Evolutionary conservation across 2,329 filamentous ascomycete genomes (phyloP), one percentile per base, ranked within the genome.

Genomic region (Colletotrichum tamarilloi): DNA sequence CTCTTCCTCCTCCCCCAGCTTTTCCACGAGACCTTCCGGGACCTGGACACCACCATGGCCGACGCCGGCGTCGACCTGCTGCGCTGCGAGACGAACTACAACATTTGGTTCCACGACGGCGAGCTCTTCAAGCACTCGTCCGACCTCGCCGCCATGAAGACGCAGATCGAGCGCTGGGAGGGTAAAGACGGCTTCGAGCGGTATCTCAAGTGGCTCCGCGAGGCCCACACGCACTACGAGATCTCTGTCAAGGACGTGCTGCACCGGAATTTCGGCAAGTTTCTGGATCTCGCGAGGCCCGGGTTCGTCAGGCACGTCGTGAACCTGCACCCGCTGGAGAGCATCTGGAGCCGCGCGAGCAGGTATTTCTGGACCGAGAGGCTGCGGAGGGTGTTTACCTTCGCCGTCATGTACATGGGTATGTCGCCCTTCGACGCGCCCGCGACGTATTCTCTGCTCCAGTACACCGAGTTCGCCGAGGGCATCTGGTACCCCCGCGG

Each of bases 391-490:
- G 92, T 93, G 0, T 95, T 95, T 76, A 94, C 93, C 0, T 95
- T 95, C 81, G 92, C 90, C 26, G 94, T 91, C 77, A 95, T 95
- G 93, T 95, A 95, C 78, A 93, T 95, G 91, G 93, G 93, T 0
- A 95, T 95, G 93, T 91, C 87, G 67, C 93, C 93, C 0, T 95
- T 93, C 78, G 92, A 94, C 78, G 92, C 93, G 0, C 93, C 93
- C 0, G 92, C 91, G 4, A 94, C 93, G 2, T 95, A 95, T 82
- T 92, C 88, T 62, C 81, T 95, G 72, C 83, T 95, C 64, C 93
- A 94, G 81, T 95, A 94, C 79, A 93, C 93, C 0, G 93, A 95
- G 82, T 82, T 94, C 38, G 91, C 91, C 0, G 92, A 95, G 82
- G 93, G 93, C 0, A 94, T 95, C 56, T 93, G 92, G 90, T 95